Conservation (phyloP, 2,329 filamentous ascomycete genomes). For the Cercospora beticola region DNA sequence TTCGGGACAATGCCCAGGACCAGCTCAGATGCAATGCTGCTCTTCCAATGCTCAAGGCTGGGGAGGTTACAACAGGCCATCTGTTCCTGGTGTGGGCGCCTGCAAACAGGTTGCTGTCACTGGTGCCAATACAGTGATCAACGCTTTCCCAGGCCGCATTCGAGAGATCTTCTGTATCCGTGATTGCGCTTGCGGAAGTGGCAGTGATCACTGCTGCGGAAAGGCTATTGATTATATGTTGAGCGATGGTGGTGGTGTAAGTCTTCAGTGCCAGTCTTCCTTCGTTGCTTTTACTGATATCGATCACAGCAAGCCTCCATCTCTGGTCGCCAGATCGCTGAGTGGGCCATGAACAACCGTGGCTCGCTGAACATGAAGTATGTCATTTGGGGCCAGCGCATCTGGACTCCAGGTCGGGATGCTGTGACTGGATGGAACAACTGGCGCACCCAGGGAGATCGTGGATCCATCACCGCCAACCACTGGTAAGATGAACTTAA, state of each 20-base stretch:
- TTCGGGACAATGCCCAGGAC: slow-evolving; percentile 4
- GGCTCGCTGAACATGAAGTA: slow-evolving; percentile 4
- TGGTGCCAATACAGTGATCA: neutral
- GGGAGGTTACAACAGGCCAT: slow-evolving; percentile 1
- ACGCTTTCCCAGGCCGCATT: neutral
- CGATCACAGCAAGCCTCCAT: neutral
- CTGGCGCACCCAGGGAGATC: slow-evolving; percentile 3
- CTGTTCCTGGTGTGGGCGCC: neutral
- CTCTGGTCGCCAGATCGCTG: slow-evolving; percentile 5
- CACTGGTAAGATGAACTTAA: neutral
- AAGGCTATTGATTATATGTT: slow-evolving; percentile 14
- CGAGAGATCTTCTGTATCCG: slow-evolving; percentile 7
- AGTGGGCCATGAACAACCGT: slow-evolving; percentile 13
- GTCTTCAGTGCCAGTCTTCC: neutral
- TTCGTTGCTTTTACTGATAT: neutral
- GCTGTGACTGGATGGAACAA: slow-evolving; percentile 1
- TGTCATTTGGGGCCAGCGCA: slow-evolving; percentile 8
- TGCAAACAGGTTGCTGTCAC: neutral
- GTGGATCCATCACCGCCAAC: slow-evolving; percentile 4
- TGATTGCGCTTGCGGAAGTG: slow-evolving; percentile 2
- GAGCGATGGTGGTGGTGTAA: slow-evolving; percentile 8
- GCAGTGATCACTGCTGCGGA: slow-evolving; percentile 10
- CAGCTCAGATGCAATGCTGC: slow-evolving; percentile 9
- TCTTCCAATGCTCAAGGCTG: neutral
- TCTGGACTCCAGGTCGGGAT: neutral